These are phyloP conservation scores for Fragaria ananassa DNA, from an alignment of 306 rosid genomes.

Conservation along the genomic window DNA sequence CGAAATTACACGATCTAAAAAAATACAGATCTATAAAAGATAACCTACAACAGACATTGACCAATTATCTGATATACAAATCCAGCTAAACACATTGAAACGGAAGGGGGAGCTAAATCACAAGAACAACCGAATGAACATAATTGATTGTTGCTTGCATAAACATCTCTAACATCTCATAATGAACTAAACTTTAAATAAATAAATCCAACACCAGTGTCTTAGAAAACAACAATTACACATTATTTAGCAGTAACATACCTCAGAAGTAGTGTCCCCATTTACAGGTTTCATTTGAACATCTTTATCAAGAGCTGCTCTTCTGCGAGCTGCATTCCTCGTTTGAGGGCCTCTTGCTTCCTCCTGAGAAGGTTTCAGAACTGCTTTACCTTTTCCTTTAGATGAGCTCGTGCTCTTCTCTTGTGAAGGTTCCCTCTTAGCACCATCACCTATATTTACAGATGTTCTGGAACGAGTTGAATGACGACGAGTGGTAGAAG, in stretches of 20 bases:
- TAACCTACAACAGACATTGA: not conserved
- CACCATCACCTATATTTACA: slow-evolving; percentile 67
- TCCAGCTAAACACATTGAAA: not conserved
- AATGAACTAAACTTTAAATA: not conserved
- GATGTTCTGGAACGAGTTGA: slow-evolving; percentile 85
- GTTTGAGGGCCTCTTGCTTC: slow-evolving; percentile 90
- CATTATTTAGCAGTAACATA: slow-evolving; percentile 25
- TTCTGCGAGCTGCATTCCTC: slow-evolving; percentile 83
- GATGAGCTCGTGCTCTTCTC: slow-evolving; percentile 80
- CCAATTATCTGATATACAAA: not conserved
- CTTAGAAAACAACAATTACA: not conserved
- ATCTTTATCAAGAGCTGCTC: slow-evolving; percentile 84
- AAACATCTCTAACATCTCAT: not conserved
- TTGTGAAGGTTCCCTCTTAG: slow-evolving; percentile 58
- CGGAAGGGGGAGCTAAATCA: not conserved
- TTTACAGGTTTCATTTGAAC: slow-evolving; percentile 62
- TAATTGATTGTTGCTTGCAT: not conserved
- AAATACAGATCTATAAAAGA: not conserved
- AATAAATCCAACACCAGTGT: not conserved
- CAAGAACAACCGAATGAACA: not conserved
- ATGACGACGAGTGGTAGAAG: slow-evolving; percentile 63
- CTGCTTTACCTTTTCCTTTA: slow-evolving; percentile 96
- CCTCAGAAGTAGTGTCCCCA: slow-evolving; percentile 98
- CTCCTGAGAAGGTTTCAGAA: slow-evolving; percentile 79
- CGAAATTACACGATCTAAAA: not conserved